A percentile compares a stretch with the other conserved stretches of the same genome.
These are phyloP conservation scores for Chaetomidium leptoderma DNA, from an alignment of 495 filamentous ascomycete genomes.

Conservation along the genomic window DNA sequence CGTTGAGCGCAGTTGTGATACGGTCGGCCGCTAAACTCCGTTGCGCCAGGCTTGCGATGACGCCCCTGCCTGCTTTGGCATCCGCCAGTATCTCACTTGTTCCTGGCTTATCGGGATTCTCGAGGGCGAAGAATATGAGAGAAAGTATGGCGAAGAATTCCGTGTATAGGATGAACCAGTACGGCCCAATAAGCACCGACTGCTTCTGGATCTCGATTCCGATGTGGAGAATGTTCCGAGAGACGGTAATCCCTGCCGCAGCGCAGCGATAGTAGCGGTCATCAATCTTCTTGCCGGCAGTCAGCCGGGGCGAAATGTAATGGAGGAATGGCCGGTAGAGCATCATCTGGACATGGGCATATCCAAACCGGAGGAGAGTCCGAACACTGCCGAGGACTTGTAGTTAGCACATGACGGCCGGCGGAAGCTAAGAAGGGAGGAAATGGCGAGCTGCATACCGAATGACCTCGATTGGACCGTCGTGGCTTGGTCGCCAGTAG, in stretches of 20 bases:
- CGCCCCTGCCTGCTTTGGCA: slow-evolving; percentile 75
- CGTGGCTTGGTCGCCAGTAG: slow-evolving; percentile 68
- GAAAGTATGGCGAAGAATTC: slow-evolving; percentile 92
- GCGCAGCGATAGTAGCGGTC: slow-evolving; percentile 87
- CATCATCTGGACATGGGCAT: slow-evolving; percentile 89
- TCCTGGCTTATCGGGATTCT: slow-evolving; percentile 78
- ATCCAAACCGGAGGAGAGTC: slow-evolving; percentile 81
- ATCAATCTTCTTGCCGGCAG: slow-evolving; percentile 65
- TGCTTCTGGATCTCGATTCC: slow-evolving; percentile 82
- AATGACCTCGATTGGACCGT: slow-evolving; percentile 66
- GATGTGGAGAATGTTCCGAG: slow-evolving; percentile 91
- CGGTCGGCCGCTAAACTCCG: slow-evolving; percentile 85
- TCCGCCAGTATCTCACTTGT: slow-evolving; percentile 75
- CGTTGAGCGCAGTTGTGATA: slow-evolving; percentile 69
- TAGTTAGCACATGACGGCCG: slow-evolving; percentile 4
- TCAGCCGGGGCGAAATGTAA: slow-evolving; percentile 72
- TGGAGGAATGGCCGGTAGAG: slow-evolving; percentile 94
- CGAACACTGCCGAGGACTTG: slow-evolving; percentile 55
- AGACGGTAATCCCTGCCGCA: slow-evolving; percentile 85
- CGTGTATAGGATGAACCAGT: slow-evolving; percentile 96
- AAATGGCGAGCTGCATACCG: slow-evolving; percentile 50
- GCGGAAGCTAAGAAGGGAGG: not conserved
- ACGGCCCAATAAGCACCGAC: slow-evolving; percentile 78
- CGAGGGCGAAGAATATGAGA: slow-evolving; percentile 81
- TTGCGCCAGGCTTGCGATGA: slow-evolving; percentile 70